Evolutionary conservation across 139 green algal genomes (phyloP), one percentile per base, ranked within the genome.

Genomic region (Chlorella sorokiniana): DNA sequence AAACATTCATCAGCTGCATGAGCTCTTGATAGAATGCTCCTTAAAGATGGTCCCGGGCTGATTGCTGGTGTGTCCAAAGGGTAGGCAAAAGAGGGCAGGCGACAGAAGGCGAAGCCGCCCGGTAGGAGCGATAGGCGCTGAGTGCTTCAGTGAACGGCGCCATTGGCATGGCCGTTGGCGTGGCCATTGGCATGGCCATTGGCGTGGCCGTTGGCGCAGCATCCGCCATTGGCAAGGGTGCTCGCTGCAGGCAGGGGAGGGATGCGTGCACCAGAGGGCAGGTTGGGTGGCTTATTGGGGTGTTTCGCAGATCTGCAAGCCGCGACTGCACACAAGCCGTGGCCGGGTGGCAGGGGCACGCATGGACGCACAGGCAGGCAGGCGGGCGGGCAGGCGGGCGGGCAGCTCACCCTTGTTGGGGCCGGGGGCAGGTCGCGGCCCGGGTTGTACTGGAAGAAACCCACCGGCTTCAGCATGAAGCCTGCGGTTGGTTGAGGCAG

Each of bases 381-480:
- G 16, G 54, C 27, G 54, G 18, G 27, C 11, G 8, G 54, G n/a
- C 18, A 63, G 11, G n/a, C 54, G 54, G 18, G 18, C 10, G 9
- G 40, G 44, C 14, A 5, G 3, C 74, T 35, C 74, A 80, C 74
- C 74, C 25, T 69, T 69, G 56, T 80, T 80, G 33, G 54, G 7
- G 35, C 44, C 48, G 84, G 81, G 25, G 93, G 92, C 38, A 97
- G 64, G 81, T 97, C 92, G 23, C 96, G 51, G 16, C 76, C 88
- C 4, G 94, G 94, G 87, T 97, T 97, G 78, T 79, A 85, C 40
- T 78, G 45, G 71, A 94, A 93, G 84, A 94, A 94, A 62, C 85
- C 86, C 45, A 83, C 85, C 8, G 93, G 93, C 85, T 93, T 94
- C 31, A 94, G 81, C 37, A 72, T 62, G 85, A 96, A 95, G 62